Conservation (phyloP, 2,329 filamentous ascomycete genomes). For the Colletotrichum tofieldiae region DNA sequence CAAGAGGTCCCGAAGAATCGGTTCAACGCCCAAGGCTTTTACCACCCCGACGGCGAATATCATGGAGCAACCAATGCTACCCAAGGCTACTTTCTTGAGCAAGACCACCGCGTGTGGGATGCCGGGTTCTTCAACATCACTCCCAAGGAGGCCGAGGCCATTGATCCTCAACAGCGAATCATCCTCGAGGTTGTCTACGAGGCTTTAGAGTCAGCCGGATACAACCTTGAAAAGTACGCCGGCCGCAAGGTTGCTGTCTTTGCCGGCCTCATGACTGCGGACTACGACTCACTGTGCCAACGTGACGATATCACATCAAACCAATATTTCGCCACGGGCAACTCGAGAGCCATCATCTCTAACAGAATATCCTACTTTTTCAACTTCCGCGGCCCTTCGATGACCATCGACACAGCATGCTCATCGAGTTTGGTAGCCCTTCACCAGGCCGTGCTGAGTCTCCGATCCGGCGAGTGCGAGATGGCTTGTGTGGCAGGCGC, state of each 20-base stretch:
- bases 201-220: slow-evolving; percentile 48
- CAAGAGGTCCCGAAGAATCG: slow-evolving; percentile 45
- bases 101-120: slow-evolving; percentile 54
- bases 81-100: slow-evolving; percentile 43
- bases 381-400: slow-evolving; percentile 57
- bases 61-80: slow-evolving; percentile 40
- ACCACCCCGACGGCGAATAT: slow-evolving; percentile 47
- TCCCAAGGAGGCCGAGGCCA: slow-evolving; percentile 48
- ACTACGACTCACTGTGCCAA: slow-evolving; percentile 50
- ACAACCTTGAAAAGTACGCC: slow-evolving; percentile 42
- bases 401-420: slow-evolving; percentile 64
- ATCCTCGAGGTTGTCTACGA: slow-evolving; percentile 56
- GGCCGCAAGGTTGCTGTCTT: slow-evolving; percentile 45
- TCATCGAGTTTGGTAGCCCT: slow-evolving; percentile 61
- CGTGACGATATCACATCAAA: slow-evolving; percentile 48
- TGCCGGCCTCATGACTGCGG: slow-evolving; percentile 47
- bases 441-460: slow-evolving; percentile 57
- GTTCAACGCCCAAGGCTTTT: slow-evolving; percentile 47
- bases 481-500: slow-evolving; percentile 52
- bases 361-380: slow-evolving; percentile 61
- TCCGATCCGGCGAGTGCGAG: slow-evolving; percentile 53
- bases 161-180: slow-evolving; percentile 54
- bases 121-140: slow-evolving; percentile 59
- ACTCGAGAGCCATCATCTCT: slow-evolving; percentile 53
- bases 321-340: slow-evolving; percentile 53